These are phyloP conservation scores for Colletotrichum sp. DNA, from an alignment of 2,329 filamentous ascomycete genomes.

Conservation along the genomic window DNA sequence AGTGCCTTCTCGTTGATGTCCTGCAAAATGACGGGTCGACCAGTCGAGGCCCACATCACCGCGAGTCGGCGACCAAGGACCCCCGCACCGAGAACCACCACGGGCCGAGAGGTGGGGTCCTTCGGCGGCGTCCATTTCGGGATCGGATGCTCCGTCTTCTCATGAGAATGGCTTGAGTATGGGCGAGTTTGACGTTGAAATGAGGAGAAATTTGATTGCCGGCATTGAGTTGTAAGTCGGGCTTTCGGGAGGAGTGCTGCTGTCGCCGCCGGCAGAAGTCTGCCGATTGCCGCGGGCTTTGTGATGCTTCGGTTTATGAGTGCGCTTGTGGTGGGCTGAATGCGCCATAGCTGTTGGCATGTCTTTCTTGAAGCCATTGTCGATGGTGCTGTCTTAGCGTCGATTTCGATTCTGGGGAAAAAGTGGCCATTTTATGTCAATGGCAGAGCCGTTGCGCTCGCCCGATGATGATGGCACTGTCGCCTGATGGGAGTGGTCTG, in stretches of 20 bases:
- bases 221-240: conserved; percentile 3
- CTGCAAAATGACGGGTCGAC: conserved; percentile 31
- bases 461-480: conserved; percentile 17
- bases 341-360: conserved; percentile 15
- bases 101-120: conserved; percentile 38
- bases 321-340: background rate
- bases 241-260: background rate
- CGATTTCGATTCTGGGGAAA: background rate
- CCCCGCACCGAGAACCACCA: conserved; percentile 44
- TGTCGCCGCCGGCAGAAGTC: background rate
- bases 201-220: conserved; percentile 1
- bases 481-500: conserved; percentile 1
- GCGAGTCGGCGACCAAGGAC: conserved; percentile 44
- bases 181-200: background rate
- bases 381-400: background rate
- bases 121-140: conserved; percentile 27
- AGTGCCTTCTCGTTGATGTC: conserved; percentile 28
- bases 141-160: background rate
- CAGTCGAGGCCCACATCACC: conserved; percentile 33
- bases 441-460: background rate
- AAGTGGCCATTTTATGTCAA: background rate
- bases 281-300: background rate
- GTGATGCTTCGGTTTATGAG: background rate
- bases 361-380: conserved; percentile 11
- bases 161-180: conserved; percentile 10